Evolutionary conservation across 108 stramenopile genomes (phyloP).

Genomic region (Discostella pseudostelligera): DNA sequence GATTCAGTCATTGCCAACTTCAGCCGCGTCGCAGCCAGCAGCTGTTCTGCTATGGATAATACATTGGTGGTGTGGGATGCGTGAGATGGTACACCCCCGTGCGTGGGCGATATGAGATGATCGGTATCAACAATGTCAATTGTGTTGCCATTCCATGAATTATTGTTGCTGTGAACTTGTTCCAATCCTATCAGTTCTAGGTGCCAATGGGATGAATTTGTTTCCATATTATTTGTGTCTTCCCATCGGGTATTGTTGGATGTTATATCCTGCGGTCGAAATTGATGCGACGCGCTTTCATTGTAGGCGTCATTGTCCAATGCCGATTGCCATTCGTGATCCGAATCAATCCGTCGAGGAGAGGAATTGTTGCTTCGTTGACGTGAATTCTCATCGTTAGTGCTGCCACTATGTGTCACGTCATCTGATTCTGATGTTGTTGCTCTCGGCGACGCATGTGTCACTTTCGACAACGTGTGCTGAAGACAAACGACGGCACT

Average conservation of each 20-base stretch:
- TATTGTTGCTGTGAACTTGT: neutral
- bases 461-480: neutral
- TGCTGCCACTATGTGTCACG: neutral
- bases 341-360: neutral
- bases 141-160: neutral
- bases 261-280: neutral
- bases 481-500: constrained; percentile 18
- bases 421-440: too few species aligned
- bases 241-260: constrained; percentile 1
- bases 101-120: neutral
- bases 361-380: neutral
- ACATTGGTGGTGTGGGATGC: constrained; percentile 2
- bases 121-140: neutral
- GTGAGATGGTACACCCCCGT: neutral
- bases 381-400: neutral
- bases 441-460: too few species aligned
- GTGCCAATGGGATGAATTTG: neutral
- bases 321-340: neutral
- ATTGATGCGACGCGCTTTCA: neutral
- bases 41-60: constrained; percentile 24
- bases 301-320: neutral
- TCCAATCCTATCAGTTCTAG: constrained; percentile 15
- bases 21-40: constrained; percentile 32
- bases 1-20: constrained; percentile 41
- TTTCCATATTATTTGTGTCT: neutral